Conservation (phyloP, 1,284 basidiomycete genomes). For the Xanthoconium separans region DNA sequence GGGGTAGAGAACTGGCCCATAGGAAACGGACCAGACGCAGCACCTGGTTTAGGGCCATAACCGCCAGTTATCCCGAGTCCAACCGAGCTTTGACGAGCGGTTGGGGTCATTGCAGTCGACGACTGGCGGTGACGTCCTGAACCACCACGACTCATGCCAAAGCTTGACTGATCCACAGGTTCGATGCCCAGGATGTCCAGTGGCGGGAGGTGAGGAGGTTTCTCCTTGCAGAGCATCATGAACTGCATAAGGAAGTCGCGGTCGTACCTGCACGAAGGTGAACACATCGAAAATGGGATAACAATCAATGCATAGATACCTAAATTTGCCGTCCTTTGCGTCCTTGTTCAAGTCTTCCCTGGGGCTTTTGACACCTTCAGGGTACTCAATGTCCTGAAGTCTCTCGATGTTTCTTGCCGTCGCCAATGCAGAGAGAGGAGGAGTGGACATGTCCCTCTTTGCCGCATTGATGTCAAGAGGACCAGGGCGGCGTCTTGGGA, state of each 20-base stretch:
- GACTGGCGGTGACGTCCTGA: conserved; percentile 57
- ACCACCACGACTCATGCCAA: conserved; percentile 53
- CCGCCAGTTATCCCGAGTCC: conserved; percentile 51
- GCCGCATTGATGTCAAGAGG: conserved; percentile 62
- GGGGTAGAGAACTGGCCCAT: conserved; percentile 78
- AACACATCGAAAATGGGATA: conserved; percentile 4
- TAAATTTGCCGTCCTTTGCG: conserved; percentile 88
- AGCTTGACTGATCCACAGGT: conserved; percentile 55
- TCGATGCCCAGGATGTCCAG: conserved; percentile 93
- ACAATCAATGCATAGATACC: conserved; percentile 41
- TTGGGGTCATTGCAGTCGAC: conserved; percentile 40
- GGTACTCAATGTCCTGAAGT: conserved; percentile 79
- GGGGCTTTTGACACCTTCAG: conserved; percentile 82
- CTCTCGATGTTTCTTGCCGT: conserved; percentile 79
- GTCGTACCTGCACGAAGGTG: conserved; percentile 71
- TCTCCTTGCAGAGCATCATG: conserved; percentile 93
- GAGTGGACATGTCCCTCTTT: conserved; percentile 39
- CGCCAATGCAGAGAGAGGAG: conserved; percentile 56
- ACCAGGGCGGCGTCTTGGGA: conserved; percentile 58
- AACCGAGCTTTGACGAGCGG: conserved; percentile 50
- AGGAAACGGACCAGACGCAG: conserved; percentile 42
- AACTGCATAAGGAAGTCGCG: conserved; percentile 98
- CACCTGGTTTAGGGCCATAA: conserved; percentile 42
- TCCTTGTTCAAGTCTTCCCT: conserved; percentile 83
- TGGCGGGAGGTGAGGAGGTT: conserved; percentile 86